phyloP scores from a whole-genome alignment of 768 basidiomycete genomes.

The Crepidotus variabilis region DNA sequence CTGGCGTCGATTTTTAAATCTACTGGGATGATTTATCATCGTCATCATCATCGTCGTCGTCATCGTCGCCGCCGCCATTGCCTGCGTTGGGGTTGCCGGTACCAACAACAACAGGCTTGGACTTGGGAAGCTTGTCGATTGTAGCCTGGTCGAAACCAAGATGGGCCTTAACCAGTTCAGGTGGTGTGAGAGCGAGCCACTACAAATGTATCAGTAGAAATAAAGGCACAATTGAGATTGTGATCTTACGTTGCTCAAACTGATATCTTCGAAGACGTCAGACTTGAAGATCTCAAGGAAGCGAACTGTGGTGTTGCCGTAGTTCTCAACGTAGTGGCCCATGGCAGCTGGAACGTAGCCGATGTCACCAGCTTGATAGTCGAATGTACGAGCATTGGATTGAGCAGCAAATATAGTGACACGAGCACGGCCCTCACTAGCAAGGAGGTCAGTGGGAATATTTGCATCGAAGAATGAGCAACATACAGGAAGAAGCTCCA shows the following conservation, averaged over 20 bases:
- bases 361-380: constrained; percentile 57
- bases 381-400: constrained; percentile 53
- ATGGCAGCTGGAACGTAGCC: constrained; percentile 57
- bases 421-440: constrained; percentile 43
- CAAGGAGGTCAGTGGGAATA: background rate
- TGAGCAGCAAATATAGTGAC: constrained; percentile 57
- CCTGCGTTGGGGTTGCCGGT: background rate
- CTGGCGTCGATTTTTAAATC: too few species aligned
- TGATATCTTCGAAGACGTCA: constrained; percentile 49
- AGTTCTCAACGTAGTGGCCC: constrained; percentile 71
- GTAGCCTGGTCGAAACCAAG: constrained; percentile 50
- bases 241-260: constrained; percentile 31
- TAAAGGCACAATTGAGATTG: too few species aligned
- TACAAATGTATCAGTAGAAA: constrained; percentile 18
- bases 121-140: constrained; percentile 46
- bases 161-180: constrained; percentile 56
- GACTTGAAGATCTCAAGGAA: constrained; percentile 64
- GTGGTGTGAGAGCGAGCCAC: constrained; percentile 59
- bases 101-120: constrained; percentile 33
- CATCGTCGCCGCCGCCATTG: background rate
- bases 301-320: constrained; percentile 52
- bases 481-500: constrained; percentile 51
- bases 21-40: too few species aligned
- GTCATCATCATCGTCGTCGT: background rate
- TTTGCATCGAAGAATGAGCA: background rate